Base-by-base conservation (phyloP, 352 stramenopile species). In the Globisporangium orthogonon region DNA sequence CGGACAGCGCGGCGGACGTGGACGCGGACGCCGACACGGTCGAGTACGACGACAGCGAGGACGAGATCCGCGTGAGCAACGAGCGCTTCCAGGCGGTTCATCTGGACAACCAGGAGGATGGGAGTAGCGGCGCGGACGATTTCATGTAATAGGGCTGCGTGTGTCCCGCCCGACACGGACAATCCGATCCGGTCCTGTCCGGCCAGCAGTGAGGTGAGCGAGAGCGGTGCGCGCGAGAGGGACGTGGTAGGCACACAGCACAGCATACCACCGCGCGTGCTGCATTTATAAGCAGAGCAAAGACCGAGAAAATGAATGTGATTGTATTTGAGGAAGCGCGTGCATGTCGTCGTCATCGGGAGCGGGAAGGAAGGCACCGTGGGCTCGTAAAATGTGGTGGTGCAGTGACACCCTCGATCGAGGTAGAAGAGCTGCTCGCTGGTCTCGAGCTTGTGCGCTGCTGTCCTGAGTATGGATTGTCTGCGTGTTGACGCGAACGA, bases 41-140 rank as follows among this genome's bases (percentile, higher is more conserved):
- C 44, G 85, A 93, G 61, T 95, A 95, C 60, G 85, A 94, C 50
- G 85, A 95, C 68, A 95, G 85, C 60, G 85, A 95, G 65, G 85
- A 95, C 63, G 85, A 95, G 63, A 93, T 95, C 56, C 81, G 85
- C 31, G 81, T 92, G 64, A 95, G 85, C 71, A 95, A 95, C 55
- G 85, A 95, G 67, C 85, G 85, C 17, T 95, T 95, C 69, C 85
- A 88, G 62, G 85, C 85, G 30, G 85, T 95, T 52, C 85, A 93
- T 69, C 62, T 95, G 69, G 79, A 92, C 68, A 88, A 85, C 53
- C 83, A 93, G 62, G 78, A 89, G 65, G 76, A 93, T 53, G 71
- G 73, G 56, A 77, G 66, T 61, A 87, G 74, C 45, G 70, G 71
- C 58, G 78, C 78, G 60, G 81, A 89, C 65, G 81, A 88, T 56